Evolutionary conservation across 768 basidiomycete species (phyloP), one percentile per base, ranked within the genome.

Genomic region (Collybiopsis confluens): DNA sequence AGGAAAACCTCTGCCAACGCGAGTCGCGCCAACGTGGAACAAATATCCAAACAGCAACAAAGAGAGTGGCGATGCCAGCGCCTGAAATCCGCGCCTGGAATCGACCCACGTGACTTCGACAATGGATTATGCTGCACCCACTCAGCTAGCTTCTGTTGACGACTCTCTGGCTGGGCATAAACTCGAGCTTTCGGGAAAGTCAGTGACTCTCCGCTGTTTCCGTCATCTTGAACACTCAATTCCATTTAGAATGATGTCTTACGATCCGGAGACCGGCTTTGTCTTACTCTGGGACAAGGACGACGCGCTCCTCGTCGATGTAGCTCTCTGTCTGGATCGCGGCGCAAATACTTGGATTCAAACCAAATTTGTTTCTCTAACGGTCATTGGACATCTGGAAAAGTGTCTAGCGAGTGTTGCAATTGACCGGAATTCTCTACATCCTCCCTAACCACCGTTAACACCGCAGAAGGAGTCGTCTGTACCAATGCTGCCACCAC

Each of bases 371-470:
- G 65, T 71, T 57, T 72, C 71, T 35, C 68, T 85, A 35, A 78
- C 80, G 69, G 76, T 75, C 20, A 65, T 86, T 38, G 86, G 86
- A 35, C 73, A 82, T 62, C 65, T 88, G 47, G 86, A 88, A 61
- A 63, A 52, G 21, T 42, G 26, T 24, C 18, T 38, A 27, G 50
- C 40, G 42, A 52, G 50, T 61, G 28, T 63, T 68, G 56, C 61
- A 68, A 58, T 81, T 83, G 63, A 54, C 73, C 70, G 51, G 43
- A 46, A n/a, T 47, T 38, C 50, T 36, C n/a, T 38, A 23, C 23
- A 28, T 42, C 18, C 45, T 38, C 16, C 16, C 43, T 33, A 6
- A n/a, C 38, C 24, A 27, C 20, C 3, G 24, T 35, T 26, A 56
- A 54, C 56, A 38, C 54, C 62, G 57, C 45, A 80, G 79, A 60